A percentile compares a stretch with the other conserved stretches of the same genome.
Conservation (phyloP, 306 rosid genomes). For the Sphenostylis stenocarpa region DNA sequence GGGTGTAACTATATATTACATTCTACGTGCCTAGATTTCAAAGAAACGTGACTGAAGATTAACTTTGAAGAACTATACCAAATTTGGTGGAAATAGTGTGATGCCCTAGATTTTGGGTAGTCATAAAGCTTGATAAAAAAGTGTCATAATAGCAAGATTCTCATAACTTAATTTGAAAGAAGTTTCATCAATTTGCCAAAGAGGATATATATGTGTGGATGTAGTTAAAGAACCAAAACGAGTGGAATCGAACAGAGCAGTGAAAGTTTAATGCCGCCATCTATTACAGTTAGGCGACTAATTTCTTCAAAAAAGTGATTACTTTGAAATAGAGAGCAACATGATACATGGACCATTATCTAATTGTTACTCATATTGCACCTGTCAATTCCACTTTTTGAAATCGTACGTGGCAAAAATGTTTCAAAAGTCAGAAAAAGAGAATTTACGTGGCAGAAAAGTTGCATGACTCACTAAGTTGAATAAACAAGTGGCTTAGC, state of each 20-base stretch:
- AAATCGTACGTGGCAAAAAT: not conserved
- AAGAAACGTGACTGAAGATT: not conserved
- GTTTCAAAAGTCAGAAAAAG: not conserved
- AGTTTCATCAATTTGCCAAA: not conserved
- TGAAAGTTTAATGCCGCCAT: not conserved
- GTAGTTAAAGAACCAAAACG: not conserved
- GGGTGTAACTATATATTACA: not conserved
- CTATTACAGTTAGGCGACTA: not conserved
- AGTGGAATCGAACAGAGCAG: conserved; percentile 8
- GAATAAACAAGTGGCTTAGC: conserved; percentile 18
- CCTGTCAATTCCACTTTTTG: not conserved
- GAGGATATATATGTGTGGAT: conserved; percentile 6
- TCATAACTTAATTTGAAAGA: conserved; percentile 5
- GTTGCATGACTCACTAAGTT: not conserved
- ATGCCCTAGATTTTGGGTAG: not conserved
- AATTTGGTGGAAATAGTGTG: not conserved
- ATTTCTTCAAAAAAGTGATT: conserved; percentile 7
- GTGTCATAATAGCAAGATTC: not conserved
- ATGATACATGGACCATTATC: not conserved
- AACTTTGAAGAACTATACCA: not conserved
- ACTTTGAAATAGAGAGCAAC: not conserved
- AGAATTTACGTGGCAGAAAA: not conserved
- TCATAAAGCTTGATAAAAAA: not conserved
- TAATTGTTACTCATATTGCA: not conserved
- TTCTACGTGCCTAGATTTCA: not conserved